Base-by-base conservation (phyloP, 495 filamentous ascomycete genomes). In the Neurospora sp. region DNA sequence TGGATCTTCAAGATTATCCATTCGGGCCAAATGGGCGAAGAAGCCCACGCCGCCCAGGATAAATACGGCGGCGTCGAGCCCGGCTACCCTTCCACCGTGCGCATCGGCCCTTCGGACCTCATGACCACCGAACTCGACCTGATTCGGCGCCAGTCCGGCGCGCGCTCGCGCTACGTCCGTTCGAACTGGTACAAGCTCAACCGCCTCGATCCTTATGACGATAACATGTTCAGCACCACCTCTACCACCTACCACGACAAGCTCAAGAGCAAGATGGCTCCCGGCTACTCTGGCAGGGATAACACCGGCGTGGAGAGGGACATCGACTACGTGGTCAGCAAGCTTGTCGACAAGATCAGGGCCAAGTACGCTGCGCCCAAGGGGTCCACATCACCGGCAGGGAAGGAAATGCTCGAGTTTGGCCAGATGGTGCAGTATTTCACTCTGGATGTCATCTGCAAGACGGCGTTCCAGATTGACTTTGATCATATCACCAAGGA, bases 31-130 rank as follows among this genome's bases (percentile, higher is more conserved):
- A 71, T 75, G 37, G 31, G 71, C 42, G 73, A 76, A 45, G 41
- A 35, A 69, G 69, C 27, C 22, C 20, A 35, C 0, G 70, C 27
- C 69, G 40, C 73, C 71, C 82, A 84, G 53, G 75, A 78, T 4
- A 82, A 83, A 53, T 61, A 61, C 53, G 53, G 53, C 27, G 53
- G 53, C 53, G 53, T 61, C 53, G 22, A 31, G 14, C 53, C 53
- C 5, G 53, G 53, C 53, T 88, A 87, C 73, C 86, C 84, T 0
- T 76, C 82, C 10, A 74, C 88, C 27, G 79, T 88, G 65, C 83
- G 88, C 27, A 80, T 86, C 69, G 84, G 84, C 7, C 88, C 87
- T n/a, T 83, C 84, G 35, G 84, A 87, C n/a, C 82, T 84, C 20
- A 74, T 82, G 9, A 77, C 83, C 20, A 76, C 78, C 70, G 82